Base-by-base conservation (phyloP, 805 yeast genomes). In the Kluyveromyces dobzhanskii region DNA sequence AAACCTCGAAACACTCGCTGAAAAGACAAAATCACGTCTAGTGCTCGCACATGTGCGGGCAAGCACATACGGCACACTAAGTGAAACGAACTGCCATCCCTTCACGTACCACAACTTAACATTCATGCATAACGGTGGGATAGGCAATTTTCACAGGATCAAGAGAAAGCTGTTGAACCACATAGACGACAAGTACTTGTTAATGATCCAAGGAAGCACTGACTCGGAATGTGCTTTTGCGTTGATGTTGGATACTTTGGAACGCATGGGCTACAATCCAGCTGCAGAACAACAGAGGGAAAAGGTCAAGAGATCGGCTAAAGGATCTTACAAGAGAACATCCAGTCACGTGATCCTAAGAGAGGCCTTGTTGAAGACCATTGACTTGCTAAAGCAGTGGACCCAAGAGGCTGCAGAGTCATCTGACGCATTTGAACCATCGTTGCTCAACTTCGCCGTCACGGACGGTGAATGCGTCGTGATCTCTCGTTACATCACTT, bases 71-170 rank as follows among this genome's bases (percentile, higher is more conserved):
- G 98, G 98, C 34, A 94, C 85, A 1, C 64, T 92, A 19, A 74
- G 94, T 9, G 98, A 92, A 57, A 90, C 97, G 0, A 92, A 92
- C 61, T 92, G 98, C 62, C 98, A 92, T 59, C 98, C 98, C 0
- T 92, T 92, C 62, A 78, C 83, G 3, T 87, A 76, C 57, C 90
- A 88, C 45, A 78, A 78, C 37, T 65, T 90, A 35, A 83, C 90
- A 82, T 92, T 92, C 58, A 92, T 92, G 98, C 98, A 92, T 62
- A 92, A 92, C 62, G 98, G 98, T 23, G 92, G 85, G 0, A 76
- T 92, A 17, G 70, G 88, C 9, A 76, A 76, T 43, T 92, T 90
- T 58, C 59, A 67, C 39, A 63, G 65, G 47, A 83, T 92, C 49
- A 92, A 92, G 62, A 72, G 92, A 43, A 71, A 62, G 42, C 66